These are phyloP conservation scores for Daldinia concentrica DNA, from an alignment of 495 filamentous ascomycete species.

Conservation along the genomic window DNA sequence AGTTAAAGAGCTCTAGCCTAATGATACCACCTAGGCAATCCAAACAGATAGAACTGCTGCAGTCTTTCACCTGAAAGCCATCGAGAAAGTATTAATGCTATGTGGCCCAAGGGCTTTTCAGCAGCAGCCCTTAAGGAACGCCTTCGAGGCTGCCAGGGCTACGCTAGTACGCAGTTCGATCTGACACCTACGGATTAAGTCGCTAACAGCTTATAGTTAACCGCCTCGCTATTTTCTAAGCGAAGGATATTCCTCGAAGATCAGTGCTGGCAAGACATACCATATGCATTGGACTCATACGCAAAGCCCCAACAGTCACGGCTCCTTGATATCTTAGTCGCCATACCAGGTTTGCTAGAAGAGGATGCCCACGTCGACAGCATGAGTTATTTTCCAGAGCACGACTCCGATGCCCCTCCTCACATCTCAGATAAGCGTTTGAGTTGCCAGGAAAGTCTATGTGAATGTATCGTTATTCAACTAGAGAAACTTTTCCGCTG, in stretches of 20 bases:
- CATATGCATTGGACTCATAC: slow-evolving; percentile 29
- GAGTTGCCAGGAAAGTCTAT: slow-evolving; percentile 3
- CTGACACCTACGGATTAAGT: not conserved
- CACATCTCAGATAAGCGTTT: slow-evolving; percentile 12
- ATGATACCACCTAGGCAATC: slow-evolving; percentile 24
- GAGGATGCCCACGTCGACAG: slow-evolving; percentile 17
- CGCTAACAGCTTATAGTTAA: slow-evolving; percentile 25
- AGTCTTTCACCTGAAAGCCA: slow-evolving; percentile 33
- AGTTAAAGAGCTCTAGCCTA: not conserved
- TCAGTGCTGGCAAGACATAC: slow-evolving; percentile 28
- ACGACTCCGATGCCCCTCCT: not conserved
- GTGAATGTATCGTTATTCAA: slow-evolving; percentile 12
- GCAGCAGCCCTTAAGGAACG: slow-evolving; percentile 35
- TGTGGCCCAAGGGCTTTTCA: slow-evolving; percentile 40
- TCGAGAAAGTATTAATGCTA: slow-evolving; percentile 32
- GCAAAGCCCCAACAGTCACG: slow-evolving; percentile 33
- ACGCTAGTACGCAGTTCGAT: slow-evolving; percentile 20
- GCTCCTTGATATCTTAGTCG: slow-evolving; percentile 37
- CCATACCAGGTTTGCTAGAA: slow-evolving; percentile 38
- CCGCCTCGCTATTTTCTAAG: slow-evolving; percentile 29
- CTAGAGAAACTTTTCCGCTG: slow-evolving; percentile 35
- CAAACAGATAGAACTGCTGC: slow-evolving; percentile 35
- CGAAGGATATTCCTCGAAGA: slow-evolving; percentile 35
- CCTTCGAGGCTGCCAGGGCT: slow-evolving; percentile 39
- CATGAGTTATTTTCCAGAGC: not conserved